Conservation (phyloP, 2,329 filamentous ascomycete genomes). For the Myriosclerotinia duriaeana region DNA sequence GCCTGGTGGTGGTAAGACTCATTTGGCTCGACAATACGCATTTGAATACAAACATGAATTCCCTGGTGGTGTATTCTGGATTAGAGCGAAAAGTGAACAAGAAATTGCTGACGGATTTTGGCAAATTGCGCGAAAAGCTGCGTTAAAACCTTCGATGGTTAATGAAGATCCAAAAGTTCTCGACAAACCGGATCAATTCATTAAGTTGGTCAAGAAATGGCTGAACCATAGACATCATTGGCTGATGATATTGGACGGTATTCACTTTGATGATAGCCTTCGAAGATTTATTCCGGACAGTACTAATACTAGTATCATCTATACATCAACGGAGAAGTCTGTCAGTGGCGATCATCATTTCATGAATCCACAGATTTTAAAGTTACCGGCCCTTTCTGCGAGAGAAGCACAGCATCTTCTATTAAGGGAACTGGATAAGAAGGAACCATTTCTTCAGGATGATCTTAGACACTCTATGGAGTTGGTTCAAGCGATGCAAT, state of each 20-base stretch:
- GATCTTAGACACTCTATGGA: conserved; percentile 59
- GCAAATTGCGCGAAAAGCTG: conserved; percentile 61
- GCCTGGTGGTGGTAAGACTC: conserved; percentile 67
- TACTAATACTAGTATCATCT: conserved; percentile 63
- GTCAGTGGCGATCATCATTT: conserved; percentile 55
- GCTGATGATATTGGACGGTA: conserved; percentile 67
- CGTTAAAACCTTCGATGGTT: conserved; percentile 41
- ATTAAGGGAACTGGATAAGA: conserved; percentile 61
- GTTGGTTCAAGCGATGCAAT: conserved; percentile 62
- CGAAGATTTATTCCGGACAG: conserved; percentile 63
- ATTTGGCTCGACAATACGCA: conserved; percentile 66
- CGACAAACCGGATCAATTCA: conserved; percentile 48
- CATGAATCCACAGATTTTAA: conserved; percentile 58
- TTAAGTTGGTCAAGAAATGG: conserved; percentile 60
- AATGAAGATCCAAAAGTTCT: conserved; percentile 38
- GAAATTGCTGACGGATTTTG: conserved; percentile 63
- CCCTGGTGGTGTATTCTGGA: conserved; percentile 68
- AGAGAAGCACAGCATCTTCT: conserved; percentile 61
- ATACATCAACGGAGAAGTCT: conserved; percentile 64
- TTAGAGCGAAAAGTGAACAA: conserved; percentile 59
- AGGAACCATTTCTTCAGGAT: conserved; percentile 50
- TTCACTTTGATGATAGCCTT: conserved; percentile 59
- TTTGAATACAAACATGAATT: conserved; percentile 59
- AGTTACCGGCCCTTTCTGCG: conserved; percentile 54
- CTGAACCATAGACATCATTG: conserved; percentile 61